Evolutionary conservation across 305 asterid species (phyloP).

Genomic region (Petunia hybrid): DNA sequence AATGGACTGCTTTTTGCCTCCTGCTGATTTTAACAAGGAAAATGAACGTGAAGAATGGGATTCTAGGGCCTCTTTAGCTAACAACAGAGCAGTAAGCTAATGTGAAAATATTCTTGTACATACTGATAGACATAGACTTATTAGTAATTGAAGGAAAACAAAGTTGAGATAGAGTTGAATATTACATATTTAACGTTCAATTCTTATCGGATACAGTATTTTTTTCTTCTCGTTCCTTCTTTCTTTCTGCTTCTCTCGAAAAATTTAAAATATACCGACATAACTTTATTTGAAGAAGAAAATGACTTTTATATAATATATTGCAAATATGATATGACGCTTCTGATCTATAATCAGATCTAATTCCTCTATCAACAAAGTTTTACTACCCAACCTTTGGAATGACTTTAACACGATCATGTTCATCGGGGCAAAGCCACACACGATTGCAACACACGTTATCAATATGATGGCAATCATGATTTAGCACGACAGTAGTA

Average conservation of each 20-base stretch:
- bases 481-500: background rate
- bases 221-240: background rate
- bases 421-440: background rate
- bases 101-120: slow-evolving; percentile 20
- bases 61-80: slow-evolving; percentile 2
- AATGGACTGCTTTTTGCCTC: slow-evolving; percentile 83
- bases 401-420: background rate
- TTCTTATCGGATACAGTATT: too few species aligned
- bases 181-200: too few species aligned
- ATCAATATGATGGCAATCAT: background rate
- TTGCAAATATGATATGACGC: background rate
- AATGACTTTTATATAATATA: background rate
- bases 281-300: background rate
- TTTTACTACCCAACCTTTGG: background rate
- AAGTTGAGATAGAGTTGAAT: too few species aligned
- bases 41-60: slow-evolving; percentile 11
- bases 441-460: slow-evolving; percentile 1
- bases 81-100: slow-evolving; percentile 6
- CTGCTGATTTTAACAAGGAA: slow-evolving; percentile 54
- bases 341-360: background rate
- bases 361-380: background rate
- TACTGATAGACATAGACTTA: background rate
- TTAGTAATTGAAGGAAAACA: too few species aligned
- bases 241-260: background rate
- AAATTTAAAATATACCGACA: background rate